Evolutionary conservation across 106 monocot species (phyloP).

Genomic region (Narthecium ossifragum): DNA sequence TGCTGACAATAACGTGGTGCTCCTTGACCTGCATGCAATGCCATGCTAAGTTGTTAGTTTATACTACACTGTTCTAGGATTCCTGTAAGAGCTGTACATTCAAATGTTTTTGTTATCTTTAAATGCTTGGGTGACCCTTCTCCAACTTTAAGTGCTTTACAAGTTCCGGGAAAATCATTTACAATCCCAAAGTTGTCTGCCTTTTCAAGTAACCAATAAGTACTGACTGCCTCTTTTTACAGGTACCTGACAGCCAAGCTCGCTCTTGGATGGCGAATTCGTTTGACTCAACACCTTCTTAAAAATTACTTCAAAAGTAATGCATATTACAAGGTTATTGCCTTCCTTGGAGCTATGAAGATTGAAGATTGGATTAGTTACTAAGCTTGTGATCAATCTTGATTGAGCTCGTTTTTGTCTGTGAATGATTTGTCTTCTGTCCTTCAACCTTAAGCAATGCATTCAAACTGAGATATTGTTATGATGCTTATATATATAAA

Average conservation of each 20-base stretch:
- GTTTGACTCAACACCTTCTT: slow-evolving; percentile 81
- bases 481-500: too few relatives aligned
- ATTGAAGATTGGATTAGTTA: too few relatives aligned
- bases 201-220: neutral
- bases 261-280: slow-evolving; percentile 95
- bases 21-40: too few relatives aligned
- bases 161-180: neutral
- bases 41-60: too few relatives aligned
- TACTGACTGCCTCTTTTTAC: slow-evolving; percentile 6
- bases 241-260: slow-evolving; percentile 77
- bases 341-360: too few relatives aligned
- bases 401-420: too few relatives aligned
- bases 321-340: slow-evolving; percentile 93
- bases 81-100: neutral
- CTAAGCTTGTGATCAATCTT: too few relatives aligned
- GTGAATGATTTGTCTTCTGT: too few relatives aligned
- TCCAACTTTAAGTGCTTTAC: neutral
- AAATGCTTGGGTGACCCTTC: neutral
- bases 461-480: too few relatives aligned
- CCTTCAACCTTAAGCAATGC: too few relatives aligned
- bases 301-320: slow-evolving; percentile 71
- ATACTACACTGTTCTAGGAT: too few relatives aligned
- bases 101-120: neutral
- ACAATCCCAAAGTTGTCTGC: neutral
- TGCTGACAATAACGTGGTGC: too few relatives aligned